Percentiles rank a stretch among this genome's conserved stretches.
Conservation (phyloP, 2,329 filamentous ascomycete species). For the Neofusicoccum sp. region DNA sequence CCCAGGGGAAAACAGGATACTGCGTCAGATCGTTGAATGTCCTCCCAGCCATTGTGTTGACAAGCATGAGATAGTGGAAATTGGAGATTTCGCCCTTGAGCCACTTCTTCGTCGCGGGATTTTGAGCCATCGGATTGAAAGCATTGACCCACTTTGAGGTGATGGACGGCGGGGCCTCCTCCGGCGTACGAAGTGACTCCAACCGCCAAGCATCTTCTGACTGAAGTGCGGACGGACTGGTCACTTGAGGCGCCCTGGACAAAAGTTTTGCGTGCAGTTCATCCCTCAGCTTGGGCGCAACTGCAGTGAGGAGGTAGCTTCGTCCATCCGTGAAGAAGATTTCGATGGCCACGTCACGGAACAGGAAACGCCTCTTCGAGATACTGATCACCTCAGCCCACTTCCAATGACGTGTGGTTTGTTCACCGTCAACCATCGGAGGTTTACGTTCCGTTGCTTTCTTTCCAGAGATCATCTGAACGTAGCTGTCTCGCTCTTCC, state of each 20-base stretch:
- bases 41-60: slow-evolving; percentile 95
- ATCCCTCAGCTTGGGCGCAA: slow-evolving; percentile 73
- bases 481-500: slow-evolving; percentile 92
- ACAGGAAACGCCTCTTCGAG: slow-evolving; percentile 92
- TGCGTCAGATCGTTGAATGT: slow-evolving; percentile 99
- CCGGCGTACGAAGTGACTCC: slow-evolving; percentile 74
- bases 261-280: slow-evolving; percentile 78
- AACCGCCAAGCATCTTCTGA: slow-evolving; percentile 91
- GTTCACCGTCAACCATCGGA: slow-evolving; percentile 58
- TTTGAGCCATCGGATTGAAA: slow-evolving; percentile 80
- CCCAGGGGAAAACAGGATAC: slow-evolving; percentile 97
- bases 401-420: slow-evolving; percentile 86
- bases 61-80: slow-evolving; percentile 97
- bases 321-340: slow-evolving; percentile 96
- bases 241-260: slow-evolving; percentile 78
- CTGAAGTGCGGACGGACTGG: slow-evolving; percentile 69
- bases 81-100: slow-evolving; percentile 94
- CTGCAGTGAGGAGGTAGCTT: slow-evolving; percentile 88
- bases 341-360: slow-evolving; percentile 94
- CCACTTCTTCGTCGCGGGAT: slow-evolving; percentile 87
- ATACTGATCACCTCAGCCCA: slow-evolving; percentile 95
- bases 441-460: slow-evolving; percentile 36
- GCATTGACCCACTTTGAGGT: slow-evolving; percentile 90
- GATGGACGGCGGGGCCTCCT: slow-evolving; percentile 67
- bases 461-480: slow-evolving; percentile 83